Conservation (phyloP, 768 basidiomycete species). For the Thelephora ganbajun region DNA sequence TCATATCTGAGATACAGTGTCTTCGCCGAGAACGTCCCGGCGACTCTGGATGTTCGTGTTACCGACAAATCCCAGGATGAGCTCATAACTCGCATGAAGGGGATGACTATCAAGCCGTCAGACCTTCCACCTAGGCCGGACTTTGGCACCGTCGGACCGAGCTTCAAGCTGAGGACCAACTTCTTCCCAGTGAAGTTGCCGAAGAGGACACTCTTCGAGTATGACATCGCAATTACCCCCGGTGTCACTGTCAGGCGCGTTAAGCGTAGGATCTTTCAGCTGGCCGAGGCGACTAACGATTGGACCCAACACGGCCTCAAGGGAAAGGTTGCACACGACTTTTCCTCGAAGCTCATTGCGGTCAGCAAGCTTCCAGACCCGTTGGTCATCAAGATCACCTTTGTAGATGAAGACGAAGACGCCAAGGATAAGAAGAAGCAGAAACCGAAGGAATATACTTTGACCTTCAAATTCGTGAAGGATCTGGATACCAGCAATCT, state of each 20-base stretch:
- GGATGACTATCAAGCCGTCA: slow-evolving; percentile 13
- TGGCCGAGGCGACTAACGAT: slow-evolving; percentile 28
- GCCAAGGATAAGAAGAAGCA: slow-evolving; percentile 15
- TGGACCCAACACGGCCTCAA: slow-evolving; percentile 28
- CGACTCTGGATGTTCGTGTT: slow-evolving; percentile 39
- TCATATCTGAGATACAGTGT: slow-evolving; percentile 17
- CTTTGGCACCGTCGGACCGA: slow-evolving; percentile 27
- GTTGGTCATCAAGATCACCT: slow-evolving; percentile 23
- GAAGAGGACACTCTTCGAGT: slow-evolving; percentile 32
- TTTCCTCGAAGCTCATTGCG: slow-evolving; percentile 31
- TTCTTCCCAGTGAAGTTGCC: slow-evolving; percentile 38
- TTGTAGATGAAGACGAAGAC: slow-evolving; percentile 32
- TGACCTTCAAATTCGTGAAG: slow-evolving; percentile 28
- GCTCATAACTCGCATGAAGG: slow-evolving; percentile 23
- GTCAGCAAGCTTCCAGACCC: slow-evolving; percentile 26
- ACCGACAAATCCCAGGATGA: slow-evolving; percentile 27
- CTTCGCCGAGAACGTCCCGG: slow-evolving; percentile 25
- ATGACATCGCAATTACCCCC: slow-evolving; percentile 30
- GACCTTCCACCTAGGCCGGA: slow-evolving; percentile 34
- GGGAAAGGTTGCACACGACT: slow-evolving; percentile 32
- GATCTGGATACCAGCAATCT: slow-evolving; percentile 30
- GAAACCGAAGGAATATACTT: slow-evolving; percentile 23
- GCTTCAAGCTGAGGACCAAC: slow-evolving; percentile 36
- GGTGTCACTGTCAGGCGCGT: slow-evolving; percentile 23
- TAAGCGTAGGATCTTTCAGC: slow-evolving; percentile 30